Base-by-base conservation (phyloP, 2,329 filamentous ascomycete species). In the Arthrobotrys sinensis region DNA sequence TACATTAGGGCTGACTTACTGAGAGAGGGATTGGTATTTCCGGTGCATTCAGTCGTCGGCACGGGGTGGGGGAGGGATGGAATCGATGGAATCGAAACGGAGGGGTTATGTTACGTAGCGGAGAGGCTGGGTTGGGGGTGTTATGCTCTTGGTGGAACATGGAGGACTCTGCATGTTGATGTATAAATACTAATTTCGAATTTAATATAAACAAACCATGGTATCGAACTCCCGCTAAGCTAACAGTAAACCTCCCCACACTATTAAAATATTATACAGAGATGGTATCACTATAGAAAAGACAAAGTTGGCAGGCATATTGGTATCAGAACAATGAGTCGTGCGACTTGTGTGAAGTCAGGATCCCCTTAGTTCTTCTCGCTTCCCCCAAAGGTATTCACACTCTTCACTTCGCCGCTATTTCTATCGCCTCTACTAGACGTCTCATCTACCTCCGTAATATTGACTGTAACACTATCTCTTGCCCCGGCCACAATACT, bases 31-130 rank as follows among this genome's bases (percentile, higher is more conserved):
- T 77, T 85, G 24, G 80, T 79, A 3, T 85, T 84, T 63, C 84
- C 84, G 4, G 81, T 82, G 8, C 83, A 80, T 38, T 82, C 83
- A 50, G 80, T 84, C 6, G 81, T 84, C 10, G 83, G 84, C n/a
- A 83, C 83, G 6, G 83, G 82, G 1, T 85, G 83, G 83, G 80
- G 80, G 8, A 81, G 82, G 40, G 81, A 83, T 4, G 84, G 84
- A 4, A 83, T 81, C 81, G 82, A 83, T 14, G 84, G 84, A 0
- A 81, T 85, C 21, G 84, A 85, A 80, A 83, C 84, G 2, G 84
- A 85, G 65, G 84, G 84, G 0, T 76, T 85, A 16, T 85, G 83
- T 79, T 85, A 84, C 52, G 65, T 81, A 43, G 81, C 81, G 2
- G 80, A 81, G 48, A 81, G 81, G 36, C 11, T 76, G 10, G 82